Evolutionary conservation across 2,329 filamentous ascomycete species (phyloP), one percentile per base, ranked within the genome.

Genomic region (Penicillium sp.): DNA sequence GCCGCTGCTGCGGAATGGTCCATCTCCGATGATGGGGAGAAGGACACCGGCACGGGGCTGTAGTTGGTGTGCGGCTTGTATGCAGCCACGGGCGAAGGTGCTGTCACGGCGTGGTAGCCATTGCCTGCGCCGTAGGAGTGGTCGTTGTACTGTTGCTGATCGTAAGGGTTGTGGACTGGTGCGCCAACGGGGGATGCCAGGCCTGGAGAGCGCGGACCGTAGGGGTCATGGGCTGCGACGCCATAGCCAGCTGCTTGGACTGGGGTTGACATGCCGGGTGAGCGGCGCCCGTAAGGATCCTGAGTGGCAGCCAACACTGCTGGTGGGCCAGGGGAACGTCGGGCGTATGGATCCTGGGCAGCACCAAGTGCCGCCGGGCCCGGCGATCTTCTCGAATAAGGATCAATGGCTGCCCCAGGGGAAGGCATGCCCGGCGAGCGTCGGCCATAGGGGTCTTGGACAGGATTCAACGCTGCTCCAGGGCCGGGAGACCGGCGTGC

Each of bases 51-150:
- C 31, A 63, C 58, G 16, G 66, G 55, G 45, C 57, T 62, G 48
- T 67, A 69, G 22, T 60, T 60, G 16, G 58, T 59, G 22, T 65
- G 66, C 2, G 61, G 53, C 16, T 63, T 61, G 50, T 71, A 69
- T n/a, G 62, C 53, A 16, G 57, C 60, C 11, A 57, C 45, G 26
- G 61, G 49, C 17, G 66, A 50, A 30, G 61, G 40, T 37, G 62
- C 57, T 30, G 61, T 51, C 25, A 60, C 42, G 28, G 58, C 56
- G 46, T 61, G 57, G 50, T 62, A 64, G 36, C 53, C 57, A n/a
- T 42, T 47, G 11, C 28, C 47, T 19, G 51, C 30, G 26, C 26
- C 30, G 38, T 51, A 49, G 35, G 51, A 55, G 44, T 63, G 53
- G 41, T 60, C 55, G 9, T 62, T 53, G 41, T 61, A 50, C 10